Evolutionary conservation across 202 grass and related monocot genomes (phyloP), one percentile per base, ranked within the genome.

Genomic region (Brachypodium distachyon): DNA sequence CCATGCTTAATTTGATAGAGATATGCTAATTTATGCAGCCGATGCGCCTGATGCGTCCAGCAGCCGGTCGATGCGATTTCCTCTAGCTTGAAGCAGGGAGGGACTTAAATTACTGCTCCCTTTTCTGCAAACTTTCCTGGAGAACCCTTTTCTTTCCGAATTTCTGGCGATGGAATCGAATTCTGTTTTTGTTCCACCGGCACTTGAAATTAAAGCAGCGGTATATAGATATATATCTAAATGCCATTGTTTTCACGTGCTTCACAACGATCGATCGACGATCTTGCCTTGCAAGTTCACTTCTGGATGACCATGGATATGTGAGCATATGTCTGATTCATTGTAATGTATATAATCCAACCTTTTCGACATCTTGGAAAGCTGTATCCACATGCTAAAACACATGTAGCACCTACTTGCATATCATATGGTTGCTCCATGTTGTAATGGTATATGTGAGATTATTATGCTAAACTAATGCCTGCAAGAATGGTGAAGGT

Each of bases 111-210:
- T 36, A 3, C 3, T 3, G 10, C 59, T 22, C 37, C 44, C 23
- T 72, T 72, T 39, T 4, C 32, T 16, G 4, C 26, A 4, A 51
- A 17, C 34, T 25, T 71, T 34, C 14, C 4, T 17, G n/a, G n/a
- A n/a, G n/a, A n/a, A n/a, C 51, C 10, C 5, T 41, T 76, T 60
- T 33, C 46, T 11, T 5, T 2, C 4, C 9, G 64, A 72, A 82
- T 77, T 77, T 39, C 18, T 58, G 12, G 39, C 21, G 18, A 56
- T 66, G 18, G 52, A 78, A 78, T 22, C 32, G 61, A 83, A 52
- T 19, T 42, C 68, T 73, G 80, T 87, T 67, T 42, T 74, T 73
- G 80, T 87, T 67, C 67, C 19, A 13, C 43, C 26, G 3, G 23
- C 59, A 29, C 51, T 61, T 74, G 12, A 21, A 78, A n/a, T n/a